These are phyloP conservation scores for Corniculantispora saksenae DNA, from an alignment of 2,329 filamentous ascomycete genomes.

Conservation along the genomic window DNA sequence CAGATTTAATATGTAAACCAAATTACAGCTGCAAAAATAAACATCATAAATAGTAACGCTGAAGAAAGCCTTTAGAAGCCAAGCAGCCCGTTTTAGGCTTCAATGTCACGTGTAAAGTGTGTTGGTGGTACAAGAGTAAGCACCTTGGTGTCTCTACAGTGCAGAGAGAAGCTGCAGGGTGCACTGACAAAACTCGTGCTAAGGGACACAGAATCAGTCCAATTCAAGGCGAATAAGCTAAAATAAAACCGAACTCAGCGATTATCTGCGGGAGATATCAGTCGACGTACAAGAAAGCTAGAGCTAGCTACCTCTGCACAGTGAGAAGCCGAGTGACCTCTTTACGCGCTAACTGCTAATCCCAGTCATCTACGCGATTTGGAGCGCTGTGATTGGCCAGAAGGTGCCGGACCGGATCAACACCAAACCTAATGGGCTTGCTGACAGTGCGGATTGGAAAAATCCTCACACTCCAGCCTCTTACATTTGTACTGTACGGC, in stretches of 20 bases:
- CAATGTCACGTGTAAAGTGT: constrained; percentile 14
- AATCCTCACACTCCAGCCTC: constrained; percentile 42
- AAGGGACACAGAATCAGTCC: neutral
- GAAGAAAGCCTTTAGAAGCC: neutral
- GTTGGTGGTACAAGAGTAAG: constrained; percentile 8
- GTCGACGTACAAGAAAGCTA: neutral
- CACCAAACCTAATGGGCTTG: constrained; percentile 39
- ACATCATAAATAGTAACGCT: neutral
- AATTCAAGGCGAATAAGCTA: neutral
- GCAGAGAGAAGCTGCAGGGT: neutral
- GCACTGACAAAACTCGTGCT: neutral
- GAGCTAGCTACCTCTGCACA: neutral
- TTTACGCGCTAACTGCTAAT: constrained; percentile 10
- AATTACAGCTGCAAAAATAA: too few relatives aligned
- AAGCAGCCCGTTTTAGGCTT: neutral
- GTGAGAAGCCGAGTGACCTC: neutral
- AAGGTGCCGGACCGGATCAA: constrained; percentile 38
- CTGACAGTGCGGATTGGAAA: constrained; percentile 47
- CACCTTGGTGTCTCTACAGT: neutral
- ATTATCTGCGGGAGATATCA: neutral
- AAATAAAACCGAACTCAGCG: neutral
- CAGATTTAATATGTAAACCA: neutral
- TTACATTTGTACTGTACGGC: constrained; percentile 26
- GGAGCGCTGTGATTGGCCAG: constrained; percentile 30
- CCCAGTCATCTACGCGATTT: constrained; percentile 13